Evolutionary conservation across 352 stramenopile genomes (phyloP).

Genomic region (Lagenidium giganteum): DNA sequence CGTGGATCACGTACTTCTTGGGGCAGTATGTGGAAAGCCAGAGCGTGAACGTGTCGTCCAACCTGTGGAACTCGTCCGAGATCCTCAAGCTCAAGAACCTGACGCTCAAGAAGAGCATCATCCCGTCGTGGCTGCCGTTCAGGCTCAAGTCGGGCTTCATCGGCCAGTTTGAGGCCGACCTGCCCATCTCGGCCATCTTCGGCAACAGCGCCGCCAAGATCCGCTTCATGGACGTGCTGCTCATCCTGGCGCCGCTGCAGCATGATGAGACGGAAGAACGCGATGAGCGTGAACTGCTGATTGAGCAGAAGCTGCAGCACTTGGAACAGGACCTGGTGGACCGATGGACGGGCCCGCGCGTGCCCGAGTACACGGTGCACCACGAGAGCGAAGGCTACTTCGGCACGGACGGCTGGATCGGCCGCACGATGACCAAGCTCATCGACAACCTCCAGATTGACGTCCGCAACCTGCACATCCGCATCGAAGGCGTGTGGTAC

Average conservation of each 20-base stretch:
- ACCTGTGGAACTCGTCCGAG: slow-evolving; percentile 77
- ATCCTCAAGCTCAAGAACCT: slow-evolving; percentile 71
- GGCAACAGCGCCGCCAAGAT: slow-evolving; percentile 57
- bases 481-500: slow-evolving; percentile 56
- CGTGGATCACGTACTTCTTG: slow-evolving; percentile 67
- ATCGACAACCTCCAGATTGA: slow-evolving; percentile 83
- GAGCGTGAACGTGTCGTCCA: slow-evolving; percentile 60
- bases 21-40: slow-evolving; percentile 74
- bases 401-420: slow-evolving; percentile 72
- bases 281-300: slow-evolving; percentile 16
- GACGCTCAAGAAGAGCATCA: slow-evolving; percentile 56
- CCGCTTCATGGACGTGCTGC: slow-evolving; percentile 67
- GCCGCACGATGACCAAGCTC: slow-evolving; percentile 71
- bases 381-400: slow-evolving; percentile 74
- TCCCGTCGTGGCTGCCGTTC: slow-evolving; percentile 66
- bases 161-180: slow-evolving; percentile 59
- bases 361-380: slow-evolving; percentile 35
- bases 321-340: slow-evolving; percentile 63
- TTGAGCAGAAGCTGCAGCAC: slow-evolving; percentile 43
- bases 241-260: slow-evolving; percentile 49
- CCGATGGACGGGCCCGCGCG: slow-evolving; percentile 51
- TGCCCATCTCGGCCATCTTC: slow-evolving; percentile 74
- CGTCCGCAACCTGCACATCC: slow-evolving; percentile 69
- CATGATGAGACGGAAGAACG: slow-evolving; percentile 46
- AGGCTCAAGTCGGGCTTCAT: slow-evolving; percentile 71